Base-by-base conservation (phyloP, 305 asterid species). In the Petunia hybrid region DNA sequence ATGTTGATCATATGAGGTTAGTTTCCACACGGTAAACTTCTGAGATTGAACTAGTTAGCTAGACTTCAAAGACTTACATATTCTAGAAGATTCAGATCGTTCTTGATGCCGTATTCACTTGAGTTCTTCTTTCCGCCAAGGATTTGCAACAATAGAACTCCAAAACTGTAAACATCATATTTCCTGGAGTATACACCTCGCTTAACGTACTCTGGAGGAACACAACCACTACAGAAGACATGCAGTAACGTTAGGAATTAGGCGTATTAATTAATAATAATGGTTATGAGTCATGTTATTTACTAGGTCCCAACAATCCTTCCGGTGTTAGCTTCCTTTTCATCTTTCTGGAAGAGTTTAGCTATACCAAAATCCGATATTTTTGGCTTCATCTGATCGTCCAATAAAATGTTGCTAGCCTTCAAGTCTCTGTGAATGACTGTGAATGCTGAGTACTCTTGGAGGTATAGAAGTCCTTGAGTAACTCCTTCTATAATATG, bases 301-400 rank as follows among this genome's bases (percentile, higher is more conserved):
- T 83, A 87, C 90, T 85, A 87, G 38, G 88, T 87, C 46, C 90
- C 90, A 16, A 87, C 79, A 56, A 87, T 85, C 69, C 81, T 53
- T 38, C 77, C 67, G 48, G 90, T 85, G 59, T 48, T 83, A 76
- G 84, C 90, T 85, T 82, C 80, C 9, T 57, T 39, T 81, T 85
- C 84, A 14, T 85, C 82, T 45, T 83, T 85, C 53, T 67, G 74
- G 78, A 87, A 87, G 39, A 84, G 62, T 81, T 73, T 82, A 14
- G 91, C 91, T 46, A 88, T 78, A 41, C 89, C 91, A 4, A 88
- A 88, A 68, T 88, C 89, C 35, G 91, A 86, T 80, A 88, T 88
- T 80, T 77, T 84, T 2, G 87, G 87, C 45, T 82, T 82, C 89
- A 86, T 80, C 43, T 77, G 22, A 9, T 63, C 59, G 63, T 84